phyloP scores from a whole-genome alignment of 2,329 filamentous ascomycete species.

The Albophoma yamanashiensis region DNA sequence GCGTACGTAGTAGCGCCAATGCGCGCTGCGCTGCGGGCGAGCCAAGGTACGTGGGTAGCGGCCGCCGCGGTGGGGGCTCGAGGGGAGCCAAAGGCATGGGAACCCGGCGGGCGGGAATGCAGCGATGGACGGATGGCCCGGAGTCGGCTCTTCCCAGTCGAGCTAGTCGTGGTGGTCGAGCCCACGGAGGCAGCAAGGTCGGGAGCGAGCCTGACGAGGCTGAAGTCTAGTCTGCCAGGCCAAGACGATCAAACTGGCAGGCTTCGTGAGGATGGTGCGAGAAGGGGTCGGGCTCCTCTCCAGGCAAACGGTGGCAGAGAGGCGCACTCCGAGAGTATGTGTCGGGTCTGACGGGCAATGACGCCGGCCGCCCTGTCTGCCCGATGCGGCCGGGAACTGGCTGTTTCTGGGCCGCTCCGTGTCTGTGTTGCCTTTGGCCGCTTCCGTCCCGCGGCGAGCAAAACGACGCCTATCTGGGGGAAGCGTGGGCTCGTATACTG shows the following conservation, averaged over 20 bases:
- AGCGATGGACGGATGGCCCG: constrained; percentile 24
- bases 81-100: constrained; percentile 7
- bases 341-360: background rate
- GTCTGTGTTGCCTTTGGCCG: background rate
- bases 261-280: background rate
- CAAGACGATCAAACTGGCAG: background rate
- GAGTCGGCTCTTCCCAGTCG: constrained; percentile 27
- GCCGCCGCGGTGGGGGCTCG: background rate
- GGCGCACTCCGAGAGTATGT: too few species aligned
- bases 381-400: background rate
- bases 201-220: background rate
- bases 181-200: background rate
- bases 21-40: background rate
- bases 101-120: constrained; percentile 20
- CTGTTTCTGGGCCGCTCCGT: background rate
- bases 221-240: background rate
- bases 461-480: background rate
- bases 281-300: background rate
- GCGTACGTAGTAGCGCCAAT: background rate
- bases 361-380: background rate
- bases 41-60: background rate
- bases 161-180: background rate
- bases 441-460: background rate
- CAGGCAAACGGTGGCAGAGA: background rate
- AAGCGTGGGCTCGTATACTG: background rate